phyloP scores from a whole-genome alignment of 2,329 filamentous ascomycete species.

The Sarocladiaceae sp. region DNA sequence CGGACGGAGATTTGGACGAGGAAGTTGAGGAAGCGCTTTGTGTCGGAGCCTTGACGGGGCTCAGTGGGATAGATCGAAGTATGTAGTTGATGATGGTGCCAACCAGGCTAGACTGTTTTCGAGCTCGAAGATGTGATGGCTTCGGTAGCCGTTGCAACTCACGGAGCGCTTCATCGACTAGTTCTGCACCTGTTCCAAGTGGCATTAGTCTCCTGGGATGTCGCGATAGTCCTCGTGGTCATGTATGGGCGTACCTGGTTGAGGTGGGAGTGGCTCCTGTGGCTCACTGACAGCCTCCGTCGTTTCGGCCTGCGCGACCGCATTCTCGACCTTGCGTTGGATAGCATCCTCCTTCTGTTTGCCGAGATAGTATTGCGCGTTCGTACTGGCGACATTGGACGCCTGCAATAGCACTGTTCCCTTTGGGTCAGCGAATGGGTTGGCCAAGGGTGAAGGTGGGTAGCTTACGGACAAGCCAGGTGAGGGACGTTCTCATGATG shows the following conservation, averaged over 20 bases:
- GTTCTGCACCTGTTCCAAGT: conserved; percentile 39
- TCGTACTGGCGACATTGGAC: conserved; percentile 28
- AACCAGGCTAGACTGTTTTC: conserved; percentile 37
- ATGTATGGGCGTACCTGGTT: conserved; percentile 29
- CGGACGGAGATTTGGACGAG: conserved; percentile 27
- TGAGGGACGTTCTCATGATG: conserved; percentile 33
- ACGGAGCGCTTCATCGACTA: conserved; percentile 44
- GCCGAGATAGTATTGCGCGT: conserved; percentile 31
- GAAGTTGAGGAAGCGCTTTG: conserved; percentile 22
- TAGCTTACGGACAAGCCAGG: conserved; percentile 37
- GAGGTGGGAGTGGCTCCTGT: conserved; percentile 19
- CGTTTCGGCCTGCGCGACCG: conserved; percentile 25
- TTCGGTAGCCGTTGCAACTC: conserved; percentile 45
- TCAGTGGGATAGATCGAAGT: conserved; percentile 42
- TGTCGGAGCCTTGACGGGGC: conserved; percentile 41
- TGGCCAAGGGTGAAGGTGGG: conserved; percentile 5
- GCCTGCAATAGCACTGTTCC: conserved; percentile 42
- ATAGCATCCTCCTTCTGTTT: conserved; percentile 22
- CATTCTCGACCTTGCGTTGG: conserved; percentile 22
- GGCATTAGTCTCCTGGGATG: too few relatives aligned
- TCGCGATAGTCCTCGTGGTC: too few relatives aligned
- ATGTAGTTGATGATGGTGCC: conserved; percentile 36
- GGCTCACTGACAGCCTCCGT: conserved; percentile 23
- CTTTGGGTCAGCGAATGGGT: conserved; percentile 17
- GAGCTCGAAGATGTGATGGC: conserved; percentile 36